phyloP scores from a whole-genome alignment of 2,329 filamentous ascomycete genomes.

The Penicillium hordei region DNA sequence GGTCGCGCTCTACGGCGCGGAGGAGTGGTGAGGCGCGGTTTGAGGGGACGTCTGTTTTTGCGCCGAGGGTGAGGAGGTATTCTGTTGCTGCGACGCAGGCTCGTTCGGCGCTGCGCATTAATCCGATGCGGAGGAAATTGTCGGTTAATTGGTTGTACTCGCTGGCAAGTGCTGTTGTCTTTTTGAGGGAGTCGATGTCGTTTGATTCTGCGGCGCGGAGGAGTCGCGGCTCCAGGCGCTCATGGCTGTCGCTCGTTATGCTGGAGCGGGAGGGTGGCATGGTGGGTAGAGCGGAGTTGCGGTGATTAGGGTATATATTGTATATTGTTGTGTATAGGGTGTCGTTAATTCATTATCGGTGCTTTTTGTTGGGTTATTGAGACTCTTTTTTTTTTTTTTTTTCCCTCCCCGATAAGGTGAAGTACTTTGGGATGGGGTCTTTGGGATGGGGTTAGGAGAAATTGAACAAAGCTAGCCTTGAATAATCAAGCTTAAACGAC shows the following conservation, averaged over 20 bases:
- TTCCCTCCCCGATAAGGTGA: neutral
- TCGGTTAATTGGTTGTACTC: slow-evolving; percentile 39
- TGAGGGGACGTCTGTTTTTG: slow-evolving; percentile 36
- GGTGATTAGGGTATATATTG: neutral
- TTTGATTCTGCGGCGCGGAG: slow-evolving; percentile 43
- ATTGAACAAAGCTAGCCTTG: neutral
- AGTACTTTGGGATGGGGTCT: neutral
- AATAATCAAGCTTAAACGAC: slow-evolving; percentile 5
- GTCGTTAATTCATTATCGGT: slow-evolving; percentile 13
- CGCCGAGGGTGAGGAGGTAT: slow-evolving; percentile 40
- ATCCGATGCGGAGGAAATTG: slow-evolving; percentile 40
- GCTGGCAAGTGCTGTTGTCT: slow-evolving; percentile 35
- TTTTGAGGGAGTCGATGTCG: slow-evolving; percentile 34
- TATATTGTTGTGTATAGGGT: neutral
- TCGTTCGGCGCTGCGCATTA: slow-evolving; percentile 44
- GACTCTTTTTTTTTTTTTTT: neutral
- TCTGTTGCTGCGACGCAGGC: slow-evolving; percentile 34
- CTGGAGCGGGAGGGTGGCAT: slow-evolving; percentile 35
- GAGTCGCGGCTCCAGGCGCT: slow-evolving; percentile 45
- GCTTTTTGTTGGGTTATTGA: neutral
- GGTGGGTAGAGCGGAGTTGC: neutral
- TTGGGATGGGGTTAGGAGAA: neutral
- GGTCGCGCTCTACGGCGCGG: slow-evolving; percentile 41
- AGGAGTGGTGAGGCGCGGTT: slow-evolving; percentile 38
- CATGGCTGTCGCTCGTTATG: slow-evolving; percentile 37